phyloP scores from a whole-genome alignment of 441 rosid species.

The Geranium incanum region DNA sequence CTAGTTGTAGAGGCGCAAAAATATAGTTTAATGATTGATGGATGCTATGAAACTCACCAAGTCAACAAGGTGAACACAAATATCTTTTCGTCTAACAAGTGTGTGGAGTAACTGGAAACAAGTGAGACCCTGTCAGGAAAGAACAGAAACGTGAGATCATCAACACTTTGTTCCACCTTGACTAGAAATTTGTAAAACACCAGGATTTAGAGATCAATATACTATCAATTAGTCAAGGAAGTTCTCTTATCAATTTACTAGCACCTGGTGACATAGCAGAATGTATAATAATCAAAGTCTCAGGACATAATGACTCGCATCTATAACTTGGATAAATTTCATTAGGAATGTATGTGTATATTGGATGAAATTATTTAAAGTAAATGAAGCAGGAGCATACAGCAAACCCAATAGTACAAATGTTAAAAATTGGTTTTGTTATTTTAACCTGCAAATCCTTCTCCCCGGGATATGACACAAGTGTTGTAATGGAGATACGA shows the following conservation, averaged over 20 bases:
- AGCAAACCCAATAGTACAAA: conserved; percentile 1
- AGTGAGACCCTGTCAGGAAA: conserved; percentile 49
- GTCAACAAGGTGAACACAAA: conserved; percentile 66
- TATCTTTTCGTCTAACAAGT: conserved; percentile 70
- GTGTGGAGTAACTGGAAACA: conserved; percentile 78
- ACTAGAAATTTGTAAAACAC: not conserved
- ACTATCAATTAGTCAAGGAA: not conserved
- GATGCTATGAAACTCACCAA: conserved; percentile 48
- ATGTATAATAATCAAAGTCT: not conserved
- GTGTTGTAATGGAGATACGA: conserved; percentile 63
- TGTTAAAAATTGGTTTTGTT: conserved; percentile 17
- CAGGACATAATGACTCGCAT: not conserved
- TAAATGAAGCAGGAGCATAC: not conserved
- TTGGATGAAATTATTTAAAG: not conserved
- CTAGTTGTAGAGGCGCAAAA: not conserved
- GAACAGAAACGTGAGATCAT: conserved; percentile 12
- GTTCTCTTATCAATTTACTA: not conserved
- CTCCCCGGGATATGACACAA: conserved; percentile 89
- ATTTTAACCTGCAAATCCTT: conserved; percentile 78
- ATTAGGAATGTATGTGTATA: no score
- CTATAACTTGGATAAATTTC: not conserved
- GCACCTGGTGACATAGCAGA: not conserved
- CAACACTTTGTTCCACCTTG: conserved; percentile 10
- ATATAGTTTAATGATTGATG: not conserved
- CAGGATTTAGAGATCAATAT: conserved; percentile 1